phyloP scores from a whole-genome alignment of 2,329 filamentous ascomycete species.

The Zymoseptoria pseudotritici region DNA sequence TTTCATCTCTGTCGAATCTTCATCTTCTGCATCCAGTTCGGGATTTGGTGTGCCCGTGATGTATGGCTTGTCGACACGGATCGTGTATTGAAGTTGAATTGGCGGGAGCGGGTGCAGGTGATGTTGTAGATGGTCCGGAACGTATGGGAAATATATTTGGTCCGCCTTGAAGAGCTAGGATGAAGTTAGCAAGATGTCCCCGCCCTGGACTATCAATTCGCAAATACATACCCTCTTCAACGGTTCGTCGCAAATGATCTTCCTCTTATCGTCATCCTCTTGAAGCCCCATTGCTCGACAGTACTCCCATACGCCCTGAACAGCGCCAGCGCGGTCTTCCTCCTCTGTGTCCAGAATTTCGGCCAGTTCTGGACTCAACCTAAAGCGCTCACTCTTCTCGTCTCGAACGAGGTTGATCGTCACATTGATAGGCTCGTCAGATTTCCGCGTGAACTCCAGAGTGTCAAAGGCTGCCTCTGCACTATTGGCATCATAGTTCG shows the following conservation, averaged over 20 bases:
- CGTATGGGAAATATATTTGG: slow-evolving; percentile 74
- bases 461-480: slow-evolving; percentile 77
- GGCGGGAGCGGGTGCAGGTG: slow-evolving; percentile 76
- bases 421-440: slow-evolving; percentile 88
- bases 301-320: slow-evolving; percentile 94
- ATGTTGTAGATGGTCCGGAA: slow-evolving; percentile 63
- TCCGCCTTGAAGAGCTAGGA: slow-evolving; percentile 63
- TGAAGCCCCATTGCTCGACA: slow-evolving; percentile 77
- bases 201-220: no score
- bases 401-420: slow-evolving; percentile 79
- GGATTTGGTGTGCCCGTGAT: slow-evolving; percentile 60
- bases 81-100: slow-evolving; percentile 80
- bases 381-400: slow-evolving; percentile 78
- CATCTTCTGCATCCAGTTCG: slow-evolving; percentile 39
- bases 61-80: slow-evolving; percentile 67
- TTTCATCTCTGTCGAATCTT: slow-evolving; percentile 6
- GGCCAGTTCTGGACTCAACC: slow-evolving; percentile 68
- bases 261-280: slow-evolving; percentile 90
- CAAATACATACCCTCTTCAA: slow-evolving; percentile 51
- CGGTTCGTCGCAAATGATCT: slow-evolving; percentile 81
- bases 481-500: slow-evolving; percentile 42
- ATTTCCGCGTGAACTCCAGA: slow-evolving; percentile 81
- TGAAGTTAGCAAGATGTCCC: slow-evolving; percentile 5
- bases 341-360: slow-evolving; percentile 80
- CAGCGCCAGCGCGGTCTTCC: slow-evolving; percentile 77